Evolutionary conservation across 1,284 basidiomycete genomes (phyloP), one percentile per base, ranked within the genome.

Genomic region (Puccinia horiana): DNA sequence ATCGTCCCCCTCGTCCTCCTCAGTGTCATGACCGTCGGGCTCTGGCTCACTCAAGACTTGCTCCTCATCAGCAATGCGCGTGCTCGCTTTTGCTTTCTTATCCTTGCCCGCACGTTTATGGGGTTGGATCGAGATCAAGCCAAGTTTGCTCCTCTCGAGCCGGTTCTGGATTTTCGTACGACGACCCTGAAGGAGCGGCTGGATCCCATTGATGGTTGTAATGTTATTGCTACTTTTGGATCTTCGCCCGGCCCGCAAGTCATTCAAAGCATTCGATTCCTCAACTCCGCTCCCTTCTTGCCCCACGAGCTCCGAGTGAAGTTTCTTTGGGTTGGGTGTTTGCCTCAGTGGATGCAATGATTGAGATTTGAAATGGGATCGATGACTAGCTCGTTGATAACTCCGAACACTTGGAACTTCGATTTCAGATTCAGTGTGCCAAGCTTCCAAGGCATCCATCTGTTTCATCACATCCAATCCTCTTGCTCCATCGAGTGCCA

Each of bases 381-480:
- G 76, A 44, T 32, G 29, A n/a, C 35, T 40, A 69, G 35, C 44
- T 69, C 44, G 61, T 63, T 65, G 49, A 47, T 65, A 32, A 29
- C 29, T 52, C n/a, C 26, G 63, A 49, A 49, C 32, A 32, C 49
- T 32, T 49, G 6, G 49, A 23, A 40, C 65, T 2, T 69, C 63
- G 29, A 44, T 40, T n/a, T 67, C 58, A 56, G 49, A 44, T 47
- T 79, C 78, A 20, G 29, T 56, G 29, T 80, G 65, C 67, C 67
- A 70, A 2, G 65, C 78, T 32, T 72, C 52, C 32, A 70, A 54
- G 16, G 78, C 78, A 32, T 80, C 67, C 67, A 80, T 56, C 52
- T 73, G 78, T 73, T 73, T 80, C 78, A 80, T 80, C 1, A 80
- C 49, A 61, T 80, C 78, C 40, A 80, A 37, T 42, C 78, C 78